Base-by-base conservation (phyloP, 352 stramenopile species). In the Phytophthora rubi region DNA sequence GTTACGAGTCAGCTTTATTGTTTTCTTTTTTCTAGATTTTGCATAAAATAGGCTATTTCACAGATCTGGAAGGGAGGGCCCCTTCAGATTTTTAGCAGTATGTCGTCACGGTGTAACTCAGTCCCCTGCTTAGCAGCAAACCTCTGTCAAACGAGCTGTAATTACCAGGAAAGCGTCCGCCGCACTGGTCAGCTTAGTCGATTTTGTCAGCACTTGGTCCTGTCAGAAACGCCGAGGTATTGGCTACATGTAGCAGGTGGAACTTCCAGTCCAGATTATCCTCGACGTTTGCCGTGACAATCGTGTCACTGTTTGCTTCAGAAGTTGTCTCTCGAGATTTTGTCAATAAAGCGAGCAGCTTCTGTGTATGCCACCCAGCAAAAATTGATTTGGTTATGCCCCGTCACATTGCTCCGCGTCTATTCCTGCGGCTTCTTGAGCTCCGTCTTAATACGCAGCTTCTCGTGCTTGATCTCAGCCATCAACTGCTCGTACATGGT, bases 91-190 rank as follows among this genome's bases (percentile, higher is more conserved):
- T 26, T 26, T 26, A 26, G 23, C n/a, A n/a, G 23, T 26, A 26
- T 26, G 23, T 26, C 23, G 23, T 26, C 23, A 26, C 23, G 1
- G n/a, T n/a, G n/a, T n/a, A n/a, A n/a, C n/a, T n/a, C n/a, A n/a
- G n/a, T n/a, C n/a, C n/a, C n/a, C n/a, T n/a, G 23, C 23, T 26
- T 26, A 26, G 23, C 23, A 26, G 1, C 23, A 26, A 26, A 30
- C 28, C 28, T 30, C 28, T 6, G 28, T 30, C 28, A 30, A 30
- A 30, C 28, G 3, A 30, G 28, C 3, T 30, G 28, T 30, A 6
- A 30, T 66, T 94, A 85, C 83, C 89, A 94, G 53, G 85, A 76
- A 35, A 92, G 68, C 0, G 84, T 83, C 89, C 83, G 42, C 83
- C 83, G 23, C 81, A 89, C 2, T 86, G 60, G 32, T 79, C 71